Evolutionary conservation across 305 asterid genomes (phyloP), one percentile per base, ranked within the genome.

Genomic region (Salvia sclarea): DNA sequence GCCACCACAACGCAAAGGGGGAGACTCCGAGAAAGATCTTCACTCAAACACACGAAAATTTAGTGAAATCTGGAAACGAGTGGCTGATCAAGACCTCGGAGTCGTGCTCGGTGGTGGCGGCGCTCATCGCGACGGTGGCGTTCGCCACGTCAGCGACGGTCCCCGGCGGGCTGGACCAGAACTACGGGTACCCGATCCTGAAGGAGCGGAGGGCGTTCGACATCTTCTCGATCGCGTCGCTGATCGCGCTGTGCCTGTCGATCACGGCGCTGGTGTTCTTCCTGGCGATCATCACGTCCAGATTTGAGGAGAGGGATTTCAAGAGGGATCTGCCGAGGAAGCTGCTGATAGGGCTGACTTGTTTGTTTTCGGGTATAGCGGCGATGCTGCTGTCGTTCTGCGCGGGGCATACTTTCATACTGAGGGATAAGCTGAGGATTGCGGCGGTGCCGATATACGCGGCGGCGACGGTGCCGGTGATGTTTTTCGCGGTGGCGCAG

Each of bases 121-220:
- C 87, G 6, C 84, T 86, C 49, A 80, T 83, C 12, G 89, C 92
- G 55, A 69, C 84, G 13, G 92, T 86, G 9, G 92, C 92, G 0
- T 86, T 83, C 24, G 88, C 89, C 21, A 77, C 87, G 13, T 73
- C 85, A 0, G 53, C 88, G 58, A 62, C 89, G 1, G 71, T 84
- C 30, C 92, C 89, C 0, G 87, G 92, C 0, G 89, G 92, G 9
- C 43, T 69, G 0, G 3, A 81, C 66, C 74, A 80, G 0, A 10
- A 13, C 1, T 3, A 22, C 8, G 92, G 84, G 1, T 43, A 25
- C 67, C 92, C 84, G 0, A 0, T 69, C 14, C 62, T 77, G 0
- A 24, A n/a, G 37, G 30, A 53, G 3, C 12, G 24, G 0, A 30
- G 61, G 4, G 76, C 79, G 2, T 86, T 86, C 68, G 56, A 64